These are phyloP conservation scores for Hypsizygus marmoreus DNA, from an alignment of 768 basidiomycete species.

Conservation along the genomic window DNA sequence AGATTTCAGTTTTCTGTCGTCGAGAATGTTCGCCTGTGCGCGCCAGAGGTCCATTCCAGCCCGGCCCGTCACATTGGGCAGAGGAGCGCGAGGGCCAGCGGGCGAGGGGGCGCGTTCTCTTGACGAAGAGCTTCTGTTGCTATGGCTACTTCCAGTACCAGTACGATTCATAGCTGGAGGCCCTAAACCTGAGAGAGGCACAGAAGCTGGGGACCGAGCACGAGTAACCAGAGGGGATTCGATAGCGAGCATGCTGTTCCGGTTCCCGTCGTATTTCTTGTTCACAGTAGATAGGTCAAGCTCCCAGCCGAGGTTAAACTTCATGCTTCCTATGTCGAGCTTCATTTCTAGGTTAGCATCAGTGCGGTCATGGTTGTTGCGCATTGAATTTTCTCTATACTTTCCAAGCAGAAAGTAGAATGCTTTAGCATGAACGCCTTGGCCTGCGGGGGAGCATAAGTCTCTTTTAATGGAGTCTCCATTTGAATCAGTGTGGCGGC, in stretches of 20 bases:
- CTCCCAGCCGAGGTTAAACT: conserved; percentile 42
- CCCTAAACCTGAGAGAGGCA: conserved; percentile 13
- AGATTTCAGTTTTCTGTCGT: conserved; percentile 10
- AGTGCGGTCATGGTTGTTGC: conserved; percentile 47
- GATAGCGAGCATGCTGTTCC: conserved; percentile 18
- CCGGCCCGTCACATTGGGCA: conserved; percentile 21
- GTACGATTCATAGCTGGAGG: conserved; percentile 23
- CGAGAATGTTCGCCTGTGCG: conserved; percentile 11
- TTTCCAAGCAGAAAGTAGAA: conserved; percentile 84
- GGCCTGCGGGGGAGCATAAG: conserved; percentile 67
- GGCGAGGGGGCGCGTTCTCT: conserved; percentile 50
- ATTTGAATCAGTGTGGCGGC: conserved; percentile 60
- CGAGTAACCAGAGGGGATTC: conserved; percentile 18
- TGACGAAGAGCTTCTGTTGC: conserved; percentile 24
- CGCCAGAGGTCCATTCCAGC: conserved; percentile 24
- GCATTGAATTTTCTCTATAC: conserved; percentile 63
- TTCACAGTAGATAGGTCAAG: conserved; percentile 29
- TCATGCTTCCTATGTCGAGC: conserved; percentile 27
- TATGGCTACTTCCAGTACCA: conserved; percentile 14
- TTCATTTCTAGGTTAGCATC: conserved; percentile 27
- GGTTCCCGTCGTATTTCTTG: conserved; percentile 31
- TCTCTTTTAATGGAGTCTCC: conserved; percentile 61
- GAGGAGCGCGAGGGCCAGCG: conserved; percentile 48
- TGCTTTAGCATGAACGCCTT: conserved; percentile 79
- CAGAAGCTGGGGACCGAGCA: conserved; percentile 17